phyloP scores from a whole-genome alignment of 805 yeast species.

The Wickerhamomyces bisporus region DNA sequence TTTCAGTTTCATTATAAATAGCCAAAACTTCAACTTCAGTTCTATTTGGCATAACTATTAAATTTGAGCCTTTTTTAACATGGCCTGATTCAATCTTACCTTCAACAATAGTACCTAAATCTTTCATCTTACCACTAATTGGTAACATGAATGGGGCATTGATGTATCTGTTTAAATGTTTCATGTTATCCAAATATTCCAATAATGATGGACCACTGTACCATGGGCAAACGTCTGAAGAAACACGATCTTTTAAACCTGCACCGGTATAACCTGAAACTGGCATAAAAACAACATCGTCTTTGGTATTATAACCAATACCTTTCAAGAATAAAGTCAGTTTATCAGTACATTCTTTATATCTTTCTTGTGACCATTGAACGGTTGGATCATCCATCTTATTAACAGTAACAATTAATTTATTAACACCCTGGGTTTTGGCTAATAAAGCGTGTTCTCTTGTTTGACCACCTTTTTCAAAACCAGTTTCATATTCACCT shows the following conservation, averaged over 20 bases:
- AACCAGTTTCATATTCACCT: constrained; percentile 99
- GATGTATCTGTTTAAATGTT: constrained; percentile 76
- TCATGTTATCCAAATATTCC: constrained; percentile 82
- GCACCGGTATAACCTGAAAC: constrained; percentile 98
- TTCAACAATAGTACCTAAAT: constrained; percentile 95
- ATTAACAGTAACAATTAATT: constrained; percentile 87
- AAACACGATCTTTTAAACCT: constrained; percentile 84
- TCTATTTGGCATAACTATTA: constrained; percentile 92
- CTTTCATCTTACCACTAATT: constrained; percentile 89
- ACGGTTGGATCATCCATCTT: constrained; percentile 99
- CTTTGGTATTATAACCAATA: constrained; percentile 80
- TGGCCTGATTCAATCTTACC: constrained; percentile 98
- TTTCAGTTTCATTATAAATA: constrained; percentile 92
- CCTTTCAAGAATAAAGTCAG: constrained; percentile 74
- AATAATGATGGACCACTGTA: constrained; percentile 87
- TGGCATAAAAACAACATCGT: constrained; percentile 90
- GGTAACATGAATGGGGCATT: constrained; percentile 98
- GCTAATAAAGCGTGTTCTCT: constrained; percentile 97
- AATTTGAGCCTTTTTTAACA: constrained; percentile 67
- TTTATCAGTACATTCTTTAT: constrained; percentile 89
- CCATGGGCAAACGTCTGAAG: constrained; percentile 78
- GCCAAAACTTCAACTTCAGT: constrained; percentile 76
- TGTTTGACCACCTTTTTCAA: constrained; percentile 98
- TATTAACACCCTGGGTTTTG: constrained; percentile 97
- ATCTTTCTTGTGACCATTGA: constrained; percentile 91